Base-by-base conservation (phyloP, 805 yeast species). In the Suhomyces kilbournensis region DNA sequence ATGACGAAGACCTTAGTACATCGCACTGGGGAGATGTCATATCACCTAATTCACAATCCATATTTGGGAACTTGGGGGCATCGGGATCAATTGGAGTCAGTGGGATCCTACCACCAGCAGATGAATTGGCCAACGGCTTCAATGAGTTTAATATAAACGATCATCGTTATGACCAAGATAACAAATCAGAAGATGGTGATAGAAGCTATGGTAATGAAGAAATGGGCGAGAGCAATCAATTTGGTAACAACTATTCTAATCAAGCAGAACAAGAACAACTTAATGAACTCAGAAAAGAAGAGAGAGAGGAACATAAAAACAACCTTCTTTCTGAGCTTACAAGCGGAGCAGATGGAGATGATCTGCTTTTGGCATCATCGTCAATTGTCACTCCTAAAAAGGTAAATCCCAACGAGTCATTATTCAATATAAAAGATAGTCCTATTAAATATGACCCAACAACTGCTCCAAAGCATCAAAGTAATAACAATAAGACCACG, bases 1-100 rank as follows among this genome's bases (percentile, higher is more conserved):
- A 75, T 43, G 71, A 70, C 60, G 84, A 81, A 25, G 81, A 78
- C 50, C 69, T 81, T 26, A 76, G 80, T 8, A 79, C 81, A 4
- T 78, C 84, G 1, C 81, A 77, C 53, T 84, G 88, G 89, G 87
- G 79, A 52, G 88, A 83, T 58, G 80, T 76, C 3, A 15, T 47
- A 38, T n/a, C 49, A 17, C 49, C 49, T 6, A 15, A 12, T 15
- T 68, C 73, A 3, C 56, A 61, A 7, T 59, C 63, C 19, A 35
- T 26, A 19, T 59, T 45, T 23, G 54, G 34, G 22, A 46, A 40
- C 59, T 62, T 9, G 49, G 23, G 23, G 7, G 43, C 23, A 7
- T 32, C 35, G 17, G 35, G 35, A n/a, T n/a, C 35, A 32, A 32
- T 32, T 32, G 43, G 43, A 17, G 56, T 7, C 53, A 15, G 20